Conservation (phyloP, 768 basidiomycete species). For the Tephrocybe rancida region DNA sequence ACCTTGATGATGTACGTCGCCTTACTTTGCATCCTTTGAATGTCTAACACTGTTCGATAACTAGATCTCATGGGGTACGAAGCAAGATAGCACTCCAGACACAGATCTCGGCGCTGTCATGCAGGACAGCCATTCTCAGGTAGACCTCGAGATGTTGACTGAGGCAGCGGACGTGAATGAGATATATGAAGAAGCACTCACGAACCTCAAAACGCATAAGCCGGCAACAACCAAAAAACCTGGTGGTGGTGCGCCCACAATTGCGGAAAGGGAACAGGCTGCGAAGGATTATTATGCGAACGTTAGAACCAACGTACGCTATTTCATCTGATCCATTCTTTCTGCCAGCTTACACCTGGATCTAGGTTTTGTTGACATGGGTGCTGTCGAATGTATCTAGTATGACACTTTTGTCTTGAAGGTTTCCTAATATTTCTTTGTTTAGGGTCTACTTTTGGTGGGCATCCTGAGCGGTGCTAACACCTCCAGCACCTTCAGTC, state of each 20-base stretch:
- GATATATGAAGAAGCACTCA: conserved; percentile 82
- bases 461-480: conserved; percentile 65
- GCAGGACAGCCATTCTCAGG: conserved; percentile 78
- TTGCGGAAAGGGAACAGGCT: conserved; percentile 68
- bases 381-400: conserved; percentile 76
- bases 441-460: conserved; percentile 70
- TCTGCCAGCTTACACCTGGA: background rate
- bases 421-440: background rate
- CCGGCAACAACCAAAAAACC: conserved; percentile 30
- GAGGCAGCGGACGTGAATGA: conserved; percentile 82
- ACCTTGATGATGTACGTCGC: conserved; percentile 75
- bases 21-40: background rate
- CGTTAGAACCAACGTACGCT: conserved; percentile 76
- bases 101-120: conserved; percentile 83
- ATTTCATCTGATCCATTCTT: background rate
- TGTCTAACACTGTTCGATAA: background rate
- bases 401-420: background rate
- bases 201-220: conserved; percentile 65
- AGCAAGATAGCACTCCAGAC: conserved; percentile 75
- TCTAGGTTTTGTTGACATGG: conserved; percentile 74
- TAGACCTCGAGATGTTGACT: conserved; percentile 85
- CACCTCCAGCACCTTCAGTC: conserved; percentile 61
- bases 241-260: conserved; percentile 30
- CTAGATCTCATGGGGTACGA: conserved; percentile 95
- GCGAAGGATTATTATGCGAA: conserved; percentile 89